Base-by-base conservation (phyloP, 805 yeast species). In the Sungouiozyma ichnusensis region DNA sequence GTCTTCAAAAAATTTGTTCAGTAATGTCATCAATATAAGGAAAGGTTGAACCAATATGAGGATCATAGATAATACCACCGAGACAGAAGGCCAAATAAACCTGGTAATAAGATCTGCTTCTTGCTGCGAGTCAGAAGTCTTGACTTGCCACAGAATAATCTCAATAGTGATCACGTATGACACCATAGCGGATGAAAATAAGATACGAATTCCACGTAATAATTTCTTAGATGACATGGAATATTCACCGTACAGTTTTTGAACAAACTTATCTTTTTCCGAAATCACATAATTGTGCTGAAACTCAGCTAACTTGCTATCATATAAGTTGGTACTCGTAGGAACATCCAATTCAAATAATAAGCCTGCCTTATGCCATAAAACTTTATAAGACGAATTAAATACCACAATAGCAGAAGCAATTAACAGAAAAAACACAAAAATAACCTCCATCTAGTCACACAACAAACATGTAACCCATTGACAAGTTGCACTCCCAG, bases 1-100 rank as follows among this genome's bases (percentile, higher is more conserved):
- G 36, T 58, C 64, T 36, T 54, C 49, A 29, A 52, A 60, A 41
- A 58, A 61, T 41, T 61, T 61, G 41, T 52, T 54, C 20, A 61
- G 38, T 6, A 61, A 33, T 4, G 60, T 50, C 20, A 58, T 46
- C 2, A 57, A 35, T 17, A 57, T 53, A 18, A 58, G 44, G 38
- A 55, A 58, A 5, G 65, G 65, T 38, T 58, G 63, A 14, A 57
- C 39, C 16, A 58, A 36, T 4, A 59, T 52, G 16, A 61, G 40
- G 3, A 50, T 43, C 14, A 53, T 20, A 1, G 58, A 52, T 29
- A 61, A 41, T 2, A 40, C 17, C 16, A 46, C 34, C 0, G 60
- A 53, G 7, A 50, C 44, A 5, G 57, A 17, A 3, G 62, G 62
- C 65, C 65, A 61, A 8, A 58, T 41, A 20, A 43, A 42, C 11